Conservation (phyloP, 768 basidiomycete species). For the Boletus reticulatus region DNA sequence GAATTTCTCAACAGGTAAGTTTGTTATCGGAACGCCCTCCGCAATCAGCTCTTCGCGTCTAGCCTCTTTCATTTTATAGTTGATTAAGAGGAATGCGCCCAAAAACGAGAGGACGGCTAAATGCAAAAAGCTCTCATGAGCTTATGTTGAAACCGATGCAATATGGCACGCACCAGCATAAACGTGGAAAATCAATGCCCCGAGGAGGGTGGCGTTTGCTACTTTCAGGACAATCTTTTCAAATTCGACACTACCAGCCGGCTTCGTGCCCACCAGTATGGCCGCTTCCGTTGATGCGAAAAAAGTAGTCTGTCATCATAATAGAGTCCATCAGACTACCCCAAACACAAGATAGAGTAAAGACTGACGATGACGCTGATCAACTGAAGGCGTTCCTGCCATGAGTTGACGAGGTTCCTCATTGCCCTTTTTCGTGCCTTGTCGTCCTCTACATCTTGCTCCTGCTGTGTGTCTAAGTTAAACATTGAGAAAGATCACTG, state of each 20-base stretch:
- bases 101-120: slow-evolving; percentile 48
- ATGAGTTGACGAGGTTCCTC: slow-evolving; percentile 52
- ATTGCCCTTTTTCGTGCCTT: slow-evolving; percentile 42
- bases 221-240: slow-evolving; percentile 20
- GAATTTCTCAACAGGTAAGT: slow-evolving; percentile 14
- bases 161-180: slow-evolving; percentile 42
- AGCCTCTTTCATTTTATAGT: slow-evolving; percentile 54
- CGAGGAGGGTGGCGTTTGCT: slow-evolving; percentile 47
- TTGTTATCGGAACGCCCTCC: slow-evolving; percentile 23
- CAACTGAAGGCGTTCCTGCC: slow-evolving; percentile 62
- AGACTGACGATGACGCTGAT: slow-evolving; percentile 55
- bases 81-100: slow-evolving; percentile 55
- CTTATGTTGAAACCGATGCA: background rate
- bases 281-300: slow-evolving; percentile 59
- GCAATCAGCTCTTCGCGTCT: slow-evolving; percentile 43
- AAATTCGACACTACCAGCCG: slow-evolving; percentile 16
- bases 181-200: slow-evolving; percentile 51
- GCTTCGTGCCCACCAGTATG: slow-evolving; percentile 45
- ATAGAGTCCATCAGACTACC: background rate
- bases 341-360: background rate
- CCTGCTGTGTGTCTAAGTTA: slow-evolving; percentile 42
- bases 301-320: slow-evolving; percentile 49
- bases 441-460: slow-evolving; percentile 50
- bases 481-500: background rate
- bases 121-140: background rate